Evolutionary conservation across 345 rosid species (phyloP).

Genomic region (Litchi chinensis): DNA sequence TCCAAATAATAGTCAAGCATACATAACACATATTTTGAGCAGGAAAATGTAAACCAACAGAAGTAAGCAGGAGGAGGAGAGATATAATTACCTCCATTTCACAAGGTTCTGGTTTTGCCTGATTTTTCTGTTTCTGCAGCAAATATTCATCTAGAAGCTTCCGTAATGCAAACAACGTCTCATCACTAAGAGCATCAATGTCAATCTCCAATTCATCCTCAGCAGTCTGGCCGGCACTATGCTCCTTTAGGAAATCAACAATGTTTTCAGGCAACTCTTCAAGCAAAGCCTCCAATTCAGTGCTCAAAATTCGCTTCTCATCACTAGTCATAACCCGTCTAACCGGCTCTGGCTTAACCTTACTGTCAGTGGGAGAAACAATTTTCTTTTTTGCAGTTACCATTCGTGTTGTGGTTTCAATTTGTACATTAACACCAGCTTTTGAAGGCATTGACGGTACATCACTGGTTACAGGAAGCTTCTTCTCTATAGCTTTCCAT

Average conservation of each 20-base stretch:
- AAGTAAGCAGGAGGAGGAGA: conserved; percentile 1
- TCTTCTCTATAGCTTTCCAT: conserved; percentile 87
- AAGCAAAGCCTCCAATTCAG: conserved; percentile 54
- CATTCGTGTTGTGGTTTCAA: conserved; percentile 28
- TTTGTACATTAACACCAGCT: conserved; percentile 34
- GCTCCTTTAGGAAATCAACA: conserved; percentile 69
- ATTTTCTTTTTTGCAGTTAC: conserved; percentile 47
- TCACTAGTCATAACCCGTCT: conserved; percentile 50
- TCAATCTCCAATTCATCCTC: conserved; percentile 93
- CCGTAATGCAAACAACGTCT: conserved; percentile 61
- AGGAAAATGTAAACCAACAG: background rate
- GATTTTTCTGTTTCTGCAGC: conserved; percentile 51
- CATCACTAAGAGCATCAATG: conserved; percentile 67
- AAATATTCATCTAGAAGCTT: conserved; percentile 75
- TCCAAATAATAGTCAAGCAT: conserved; percentile 25
- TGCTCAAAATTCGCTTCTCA: conserved; percentile 59
- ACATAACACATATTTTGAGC: background rate
- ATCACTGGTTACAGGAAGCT: conserved; percentile 41
- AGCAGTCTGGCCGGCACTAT: conserved; percentile 52
- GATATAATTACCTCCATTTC: conserved; percentile 74
- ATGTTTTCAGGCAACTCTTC: conserved; percentile 79
- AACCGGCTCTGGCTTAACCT: conserved; percentile 41
- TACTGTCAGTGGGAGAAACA: conserved; percentile 36
- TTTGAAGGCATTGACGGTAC: conserved; percentile 34
- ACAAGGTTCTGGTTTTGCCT: conserved; percentile 56